Conservation (phyloP, 306 rosid species). For the Rosa multiflora region DNA sequence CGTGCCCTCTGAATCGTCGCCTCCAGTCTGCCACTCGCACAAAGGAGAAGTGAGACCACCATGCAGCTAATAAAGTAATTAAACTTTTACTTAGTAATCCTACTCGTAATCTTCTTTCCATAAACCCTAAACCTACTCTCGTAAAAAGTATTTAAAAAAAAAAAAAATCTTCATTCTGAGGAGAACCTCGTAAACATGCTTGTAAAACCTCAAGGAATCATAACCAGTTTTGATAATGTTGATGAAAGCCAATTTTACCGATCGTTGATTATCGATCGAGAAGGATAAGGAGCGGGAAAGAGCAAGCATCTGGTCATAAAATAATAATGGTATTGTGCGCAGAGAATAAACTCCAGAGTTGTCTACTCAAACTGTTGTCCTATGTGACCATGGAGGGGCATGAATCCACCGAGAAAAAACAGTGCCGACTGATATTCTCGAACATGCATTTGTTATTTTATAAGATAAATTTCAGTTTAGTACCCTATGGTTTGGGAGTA, state of each 20-base stretch:
- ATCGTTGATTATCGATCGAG: background rate
- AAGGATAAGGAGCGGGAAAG: background rate
- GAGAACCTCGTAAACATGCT: too few relatives aligned
- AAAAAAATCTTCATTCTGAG: too few relatives aligned
- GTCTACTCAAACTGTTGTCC: background rate
- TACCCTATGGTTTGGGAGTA: too few relatives aligned
- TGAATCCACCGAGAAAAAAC: background rate
- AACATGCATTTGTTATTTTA: background rate
- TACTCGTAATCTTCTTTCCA: background rate
- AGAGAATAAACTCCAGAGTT: background rate
- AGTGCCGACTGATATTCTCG: background rate
- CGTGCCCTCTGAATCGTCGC: constrained; percentile 4
- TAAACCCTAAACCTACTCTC: background rate
- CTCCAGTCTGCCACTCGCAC: background rate
- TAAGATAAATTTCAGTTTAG: too few relatives aligned
- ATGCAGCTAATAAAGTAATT: background rate
- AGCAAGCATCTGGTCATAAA: background rate
- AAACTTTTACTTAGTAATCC: background rate
- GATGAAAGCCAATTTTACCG: background rate
- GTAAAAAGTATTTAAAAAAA: background rate
- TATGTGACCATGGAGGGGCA: background rate
- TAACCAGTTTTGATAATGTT: too few relatives aligned
- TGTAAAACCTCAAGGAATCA: too few relatives aligned
- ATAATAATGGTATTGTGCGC: background rate
- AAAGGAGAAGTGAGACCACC: background rate